phyloP scores from a whole-genome alignment of 768 basidiomycete species.

The Myochromella boudieri region DNA sequence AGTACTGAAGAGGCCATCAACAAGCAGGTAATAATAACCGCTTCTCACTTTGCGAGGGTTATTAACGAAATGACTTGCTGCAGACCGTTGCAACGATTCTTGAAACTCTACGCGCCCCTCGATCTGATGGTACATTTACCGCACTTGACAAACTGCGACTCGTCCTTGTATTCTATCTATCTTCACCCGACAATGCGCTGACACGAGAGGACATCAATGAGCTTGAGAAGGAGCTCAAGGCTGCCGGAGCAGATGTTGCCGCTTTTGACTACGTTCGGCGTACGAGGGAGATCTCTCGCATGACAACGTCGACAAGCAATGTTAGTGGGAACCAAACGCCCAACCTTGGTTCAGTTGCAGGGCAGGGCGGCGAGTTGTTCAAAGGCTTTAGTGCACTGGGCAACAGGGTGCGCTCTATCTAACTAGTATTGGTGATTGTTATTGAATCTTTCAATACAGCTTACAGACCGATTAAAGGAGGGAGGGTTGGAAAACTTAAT shows the following conservation, averaged over 20 bases:
- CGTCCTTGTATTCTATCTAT: slow-evolving; percentile 93
- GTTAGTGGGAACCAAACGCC: slow-evolving; percentile 68
- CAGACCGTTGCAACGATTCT: slow-evolving; percentile 80
- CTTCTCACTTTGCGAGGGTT: no score
- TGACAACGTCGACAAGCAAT: slow-evolving; percentile 69
- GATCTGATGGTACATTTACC: slow-evolving; percentile 64
- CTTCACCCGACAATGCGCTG: slow-evolving; percentile 75
- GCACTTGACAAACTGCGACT: slow-evolving; percentile 89
- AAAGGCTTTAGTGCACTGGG: slow-evolving; percentile 92
- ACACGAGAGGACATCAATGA: slow-evolving; percentile 88
- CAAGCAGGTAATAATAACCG: slow-evolving; percentile 60
- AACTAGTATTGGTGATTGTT: neutral
- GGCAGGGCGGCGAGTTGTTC: slow-evolving; percentile 85
- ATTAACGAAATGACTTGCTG: neutral
- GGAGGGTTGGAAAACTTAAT: slow-evolving; percentile 96
- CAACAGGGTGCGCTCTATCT: slow-evolving; percentile 61
- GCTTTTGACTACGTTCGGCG: slow-evolving; percentile 93
- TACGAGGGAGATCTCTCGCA: slow-evolving; percentile 87
- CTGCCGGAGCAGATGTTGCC: slow-evolving; percentile 73
- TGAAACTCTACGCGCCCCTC: slow-evolving; percentile 77
- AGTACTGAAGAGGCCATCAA: slow-evolving; percentile 90
- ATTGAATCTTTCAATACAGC: slow-evolving; percentile 46
- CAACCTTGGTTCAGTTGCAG: slow-evolving; percentile 53
- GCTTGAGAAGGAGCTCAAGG: slow-evolving; percentile 83
- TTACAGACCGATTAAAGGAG: slow-evolving; percentile 91